Base-by-base conservation (phyloP, 140 eudicot species). In the Oenanthe javanica region DNA sequence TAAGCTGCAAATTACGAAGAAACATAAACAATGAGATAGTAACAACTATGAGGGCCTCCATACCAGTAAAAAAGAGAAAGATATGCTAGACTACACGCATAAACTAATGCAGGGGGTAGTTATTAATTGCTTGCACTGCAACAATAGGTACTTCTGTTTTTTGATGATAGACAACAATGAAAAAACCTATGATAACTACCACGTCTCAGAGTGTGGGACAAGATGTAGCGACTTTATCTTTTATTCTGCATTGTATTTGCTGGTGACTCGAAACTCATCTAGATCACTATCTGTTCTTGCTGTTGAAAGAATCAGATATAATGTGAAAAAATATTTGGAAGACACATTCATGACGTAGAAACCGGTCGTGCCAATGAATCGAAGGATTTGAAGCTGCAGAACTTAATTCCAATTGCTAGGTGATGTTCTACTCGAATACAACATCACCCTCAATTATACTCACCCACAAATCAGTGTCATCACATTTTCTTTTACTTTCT, bases 401-500 rank as follows among this genome's bases (percentile, higher is more conserved):
- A 38, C 75, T 21, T 67, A 9, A 27, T 70, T 70, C 12, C 9
- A 9, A 45, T 21, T 6, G 57, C 1, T 19, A 49, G 55, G 27
- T 38, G 31, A 47, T 4, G 23, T 75, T 75, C 45, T 75, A 75
- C 45, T 75, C 43, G 25, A 75, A 75, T 46, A 21, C 52, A 47
- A 66, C 77, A 23, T 75, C 43, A 4, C 54, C 74, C 46, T 79
- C 80, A 9, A 48, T 31, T 47, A 50, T 27, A 51, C 75, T 36
- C 51, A 80, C 75, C 67, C 55, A 81, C 76, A 77, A 49, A 79
- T 51, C 50, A 67, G 52, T 54, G 69, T 76, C 84, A 52, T 75
- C 61, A 43, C 36, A n/a, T 46, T 76, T 18, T 4, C 31, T 13
- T 25, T 46, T 13, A 52, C 76, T 54, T 47, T 49, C 31, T 46